Conservation (phyloP, 2,329 filamentous ascomycete genomes). For the Pseudogymnoascus sp. region DNA sequence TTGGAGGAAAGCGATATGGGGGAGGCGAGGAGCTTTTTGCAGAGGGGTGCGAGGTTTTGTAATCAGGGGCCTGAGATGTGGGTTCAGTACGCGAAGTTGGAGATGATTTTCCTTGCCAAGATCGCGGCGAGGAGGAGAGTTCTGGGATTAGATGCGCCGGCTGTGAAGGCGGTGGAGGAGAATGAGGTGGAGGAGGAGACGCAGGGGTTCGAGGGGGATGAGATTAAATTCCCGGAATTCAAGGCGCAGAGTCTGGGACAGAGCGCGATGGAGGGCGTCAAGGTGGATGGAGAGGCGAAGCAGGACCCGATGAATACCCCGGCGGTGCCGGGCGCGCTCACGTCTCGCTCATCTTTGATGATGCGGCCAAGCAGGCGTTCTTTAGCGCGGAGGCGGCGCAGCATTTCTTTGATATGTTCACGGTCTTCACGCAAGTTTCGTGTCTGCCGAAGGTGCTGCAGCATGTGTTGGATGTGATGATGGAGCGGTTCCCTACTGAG, state of each 20-base stretch:
- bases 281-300: conserved; percentile 40
- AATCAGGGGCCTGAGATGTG: conserved; percentile 67
- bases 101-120: conserved; percentile 86
- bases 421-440: conserved; percentile 59
- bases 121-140: conserved; percentile 68
- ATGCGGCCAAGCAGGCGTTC: conserved; percentile 71
- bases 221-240: conserved; percentile 52
- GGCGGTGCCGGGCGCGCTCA: conserved; percentile 80
- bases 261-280: conserved; percentile 44
- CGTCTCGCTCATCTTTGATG: conserved; percentile 87
- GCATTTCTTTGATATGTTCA: conserved; percentile 75
- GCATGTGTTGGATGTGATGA: conserved; percentile 65
- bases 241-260: conserved; percentile 37
- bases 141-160: conserved; percentile 51
- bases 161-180: conserved; percentile 33
- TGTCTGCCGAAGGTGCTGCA: conserved; percentile 61
- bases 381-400: conserved; percentile 60
- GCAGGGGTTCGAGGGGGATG: conserved; percentile 33
- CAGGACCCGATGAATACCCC: conserved; percentile 53
- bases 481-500: conserved; percentile 51
- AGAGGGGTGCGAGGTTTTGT: conserved; percentile 86
- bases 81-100: conserved; percentile 83
- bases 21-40: conserved; percentile 76
- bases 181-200: conserved; percentile 31
- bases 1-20: conserved; percentile 86